Evolutionary conservation across 2,329 filamentous ascomycete species (phyloP), one percentile per base, ranked within the genome.

Genomic region (Aspergillus hiratsukae): DNA sequence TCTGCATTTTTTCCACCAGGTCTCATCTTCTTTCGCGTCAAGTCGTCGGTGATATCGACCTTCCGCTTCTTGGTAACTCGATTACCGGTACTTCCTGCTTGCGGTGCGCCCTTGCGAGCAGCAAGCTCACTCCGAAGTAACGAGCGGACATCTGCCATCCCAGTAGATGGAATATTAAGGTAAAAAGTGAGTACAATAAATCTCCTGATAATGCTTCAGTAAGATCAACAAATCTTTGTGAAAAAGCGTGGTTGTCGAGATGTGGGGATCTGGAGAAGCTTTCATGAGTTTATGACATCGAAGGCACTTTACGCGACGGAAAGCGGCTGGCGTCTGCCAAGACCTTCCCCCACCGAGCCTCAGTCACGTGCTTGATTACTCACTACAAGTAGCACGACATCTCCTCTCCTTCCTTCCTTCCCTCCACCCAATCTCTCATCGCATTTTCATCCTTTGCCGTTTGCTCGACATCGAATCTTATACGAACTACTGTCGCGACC

Each of bases 81-180:
- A 55, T 66, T 72, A 50, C 63, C 62, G 49, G 66, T 66, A 53
- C 66, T 71, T 58, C 71, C 65, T 57, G 70, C 61, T 53, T 87
- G 79, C 3, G 87, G 84, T 52, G 86, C 81, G 66, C 92, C 86
- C 61, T 88, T 84, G 56, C 90, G 86, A 59, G 87, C 83, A 55
- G 86, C 85, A 62, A 90, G 86, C 73, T 93, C 88, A 67, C 87
- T 87, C 64, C 89, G 88, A 56, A 95, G 82, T 50, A 96, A 83
- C 37, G 89, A 84, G 65, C 91, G 87, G 27, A 90, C 87, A 73
- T 95, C 90, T 63, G 89, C 81, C 89, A 94, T 93, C 37, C 48
- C 55, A 37, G 17, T 19, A 14, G 25, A 43, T 40, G n/a, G 11
- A 10, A 40, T 35, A 11, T 25, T 7, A 25, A 25, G 17, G 21